Conservation (phyloP, 2,329 filamentous ascomycete species). For the Xylaria sp. region DNA sequence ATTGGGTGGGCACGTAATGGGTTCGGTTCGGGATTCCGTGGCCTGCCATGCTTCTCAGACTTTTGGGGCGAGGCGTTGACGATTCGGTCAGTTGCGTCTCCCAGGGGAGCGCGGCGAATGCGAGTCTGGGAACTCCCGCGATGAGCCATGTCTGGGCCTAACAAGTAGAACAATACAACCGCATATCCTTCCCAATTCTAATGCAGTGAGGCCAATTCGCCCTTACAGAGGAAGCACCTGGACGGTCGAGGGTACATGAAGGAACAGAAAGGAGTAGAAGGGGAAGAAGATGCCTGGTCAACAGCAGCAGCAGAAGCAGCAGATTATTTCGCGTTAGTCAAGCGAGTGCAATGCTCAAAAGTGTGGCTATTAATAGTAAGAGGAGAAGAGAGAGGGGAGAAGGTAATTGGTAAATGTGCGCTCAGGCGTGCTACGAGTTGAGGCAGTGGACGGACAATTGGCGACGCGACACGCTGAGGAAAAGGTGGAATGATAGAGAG, state of each 20-base stretch:
- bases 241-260: not conserved
- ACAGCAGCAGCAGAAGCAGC: not conserved
- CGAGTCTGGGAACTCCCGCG: conserved; percentile 34
- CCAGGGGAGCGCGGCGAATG: conserved; percentile 45
- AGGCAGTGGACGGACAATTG: conserved; percentile 10
- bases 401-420: conserved; percentile 12
- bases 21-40: conserved; percentile 35
- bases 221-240: conserved; percentile 9
- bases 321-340: conserved; percentile 21
- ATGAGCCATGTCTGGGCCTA: conserved; percentile 43
- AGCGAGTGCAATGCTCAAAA: conserved; percentile 23
- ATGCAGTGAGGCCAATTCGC: conserved; percentile 2
- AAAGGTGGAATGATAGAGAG: conserved; percentile 21
- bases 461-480: conserved; percentile 7
- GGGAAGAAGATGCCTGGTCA: not conserved
- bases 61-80: conserved; percentile 43
- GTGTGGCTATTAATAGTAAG: conserved; percentile 21
- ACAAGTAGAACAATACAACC: conserved; percentile 26
- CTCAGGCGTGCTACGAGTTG: conserved; percentile 6
- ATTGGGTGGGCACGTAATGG: conserved; percentile 43
- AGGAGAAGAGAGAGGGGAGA: not conserved
- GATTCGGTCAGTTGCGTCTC: conserved; percentile 48
- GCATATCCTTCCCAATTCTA: conserved; percentile 34
- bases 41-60: conserved; percentile 35
- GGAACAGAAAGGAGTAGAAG: conserved; percentile 8